phyloP scores from a whole-genome alignment of 345 rosid genomes.

The Diplotaxis tenuifolia region DNA sequence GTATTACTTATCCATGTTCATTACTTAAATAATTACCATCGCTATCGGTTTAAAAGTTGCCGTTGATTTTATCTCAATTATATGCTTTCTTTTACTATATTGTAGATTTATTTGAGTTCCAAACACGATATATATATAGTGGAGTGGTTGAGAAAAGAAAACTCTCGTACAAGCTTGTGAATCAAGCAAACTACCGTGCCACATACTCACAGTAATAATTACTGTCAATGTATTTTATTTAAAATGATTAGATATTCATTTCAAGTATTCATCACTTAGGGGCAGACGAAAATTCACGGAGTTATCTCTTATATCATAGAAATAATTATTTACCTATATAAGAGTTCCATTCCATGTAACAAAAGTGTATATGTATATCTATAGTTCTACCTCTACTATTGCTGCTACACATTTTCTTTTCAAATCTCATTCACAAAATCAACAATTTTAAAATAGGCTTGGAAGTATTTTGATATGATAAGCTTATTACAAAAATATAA shows the following conservation, averaged over 20 bases:
- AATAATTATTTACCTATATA: neutral
- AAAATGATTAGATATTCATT: neutral
- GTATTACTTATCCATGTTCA: slow-evolving; percentile 13
- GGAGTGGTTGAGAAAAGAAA: slow-evolving; percentile 31
- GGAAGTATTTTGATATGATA: neutral
- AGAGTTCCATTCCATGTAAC: neutral
- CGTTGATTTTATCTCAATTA: neutral
- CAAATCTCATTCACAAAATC: neutral
- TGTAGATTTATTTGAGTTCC: slow-evolving; percentile 9
- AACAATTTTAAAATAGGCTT: neutral
- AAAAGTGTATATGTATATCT: neutral
- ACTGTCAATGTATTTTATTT: neutral
- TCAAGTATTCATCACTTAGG: neutral
- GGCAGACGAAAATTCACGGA: neutral
- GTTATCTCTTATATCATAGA: neutral
- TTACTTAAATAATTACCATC: slow-evolving; percentile 15
- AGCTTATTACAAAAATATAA: neutral
- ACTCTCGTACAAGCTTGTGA: slow-evolving; percentile 24
- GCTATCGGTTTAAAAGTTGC: slow-evolving; percentile 15
- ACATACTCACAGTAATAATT: slow-evolving; percentile 4
- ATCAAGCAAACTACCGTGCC: slow-evolving; percentile 28
- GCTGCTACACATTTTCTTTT: neutral
- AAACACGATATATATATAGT: slow-evolving; percentile 16
- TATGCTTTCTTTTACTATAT: neutral
- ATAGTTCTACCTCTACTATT: neutral